Evolutionary conservation across 352 stramenopile species (phyloP), one percentile per base, ranked within the genome.

Genomic region (Paralagenidium karlingii): DNA sequence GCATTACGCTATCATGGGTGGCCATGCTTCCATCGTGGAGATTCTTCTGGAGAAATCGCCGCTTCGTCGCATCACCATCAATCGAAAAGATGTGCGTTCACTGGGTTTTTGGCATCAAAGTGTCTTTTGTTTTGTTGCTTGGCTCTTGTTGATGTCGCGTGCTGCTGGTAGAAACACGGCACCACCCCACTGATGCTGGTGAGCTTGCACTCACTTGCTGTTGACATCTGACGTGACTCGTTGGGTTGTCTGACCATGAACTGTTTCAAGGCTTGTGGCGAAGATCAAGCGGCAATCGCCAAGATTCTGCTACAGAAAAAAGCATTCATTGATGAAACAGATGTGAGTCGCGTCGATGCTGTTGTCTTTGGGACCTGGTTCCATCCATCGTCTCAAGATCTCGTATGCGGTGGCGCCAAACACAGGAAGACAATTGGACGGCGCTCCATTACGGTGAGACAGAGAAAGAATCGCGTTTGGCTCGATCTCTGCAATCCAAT

Each of bases 161-260:
- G 21, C 51, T 25, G 1, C 15, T 24, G 24, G 3, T 40, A 83
- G 69, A 88, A 85, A 59, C 52, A 67, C 33, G 75, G 75, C 16
- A 84, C 63, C 44, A 88, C 75, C 5, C 75, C 75, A 2, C 52
- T 85, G 15, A 85, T 88, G 75, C 50, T 88, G 34, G 74, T 82
- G 18, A 43, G 54, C 38, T 29, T 30, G 8, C 18, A 19, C 16
- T 8, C 15, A 34, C 8, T 24, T 10, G 15, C 22, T 8, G 15
- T 41, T 22, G 8, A 18, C 3, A 10, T 16, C 3, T n/a, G 3
- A 41, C 3, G 26, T 16, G 20, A 24, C 22, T 7, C 36, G 3
- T 24, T 41, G 36, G 36, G 20, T 10, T 13, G 10, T 32, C 27
- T 13, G 15, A 30, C 9, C 21, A 29, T 4, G 38, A 32, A 19